These are phyloP conservation scores for Ophiostoma populinum DNA, from an alignment of 2,329 filamentous ascomycete species.

Conservation along the genomic window DNA sequence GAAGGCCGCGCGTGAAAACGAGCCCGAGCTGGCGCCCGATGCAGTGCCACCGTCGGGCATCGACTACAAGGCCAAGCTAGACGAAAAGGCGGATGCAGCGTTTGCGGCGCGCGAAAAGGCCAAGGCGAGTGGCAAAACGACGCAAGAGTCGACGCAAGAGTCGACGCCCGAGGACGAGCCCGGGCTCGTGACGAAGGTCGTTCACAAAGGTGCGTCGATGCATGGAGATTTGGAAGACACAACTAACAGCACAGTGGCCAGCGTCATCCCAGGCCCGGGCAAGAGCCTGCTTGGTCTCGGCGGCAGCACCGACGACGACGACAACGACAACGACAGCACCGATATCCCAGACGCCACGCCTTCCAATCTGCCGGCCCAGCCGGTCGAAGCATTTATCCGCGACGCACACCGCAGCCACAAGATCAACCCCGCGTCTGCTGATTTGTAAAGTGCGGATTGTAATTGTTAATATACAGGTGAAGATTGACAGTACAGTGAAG, in stretches of 20 bases:
- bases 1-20: no score
- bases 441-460: no score
- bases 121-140: no score
- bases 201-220: slow-evolving; percentile 24
- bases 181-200: slow-evolving; percentile 16
- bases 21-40: no score
- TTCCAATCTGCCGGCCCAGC: slow-evolving; percentile 26
- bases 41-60: no score
- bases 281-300: slow-evolving; percentile 22
- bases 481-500: no score
- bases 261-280: slow-evolving; percentile 25
- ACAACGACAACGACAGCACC: slow-evolving; percentile 7
- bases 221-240: background rate
- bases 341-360: slow-evolving; percentile 19
- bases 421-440: background rate
- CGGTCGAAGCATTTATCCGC: slow-evolving; percentile 35
- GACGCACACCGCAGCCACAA: slow-evolving; percentile 30
- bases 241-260: slow-evolving; percentile 7
- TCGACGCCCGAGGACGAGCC: no score
- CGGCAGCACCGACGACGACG: slow-evolving; percentile 11
- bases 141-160: no score
- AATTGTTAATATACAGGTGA: background rate
- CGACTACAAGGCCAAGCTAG: slow-evolving; percentile 27
- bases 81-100: slow-evolving; percentile 22
- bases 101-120: slow-evolving; percentile 9